A percentile compares a stretch with the other conserved stretches of the same genome.
Conservation (phyloP, 2,329 filamentous ascomycete genomes). For the Macrophomina phaseolina region DNA sequence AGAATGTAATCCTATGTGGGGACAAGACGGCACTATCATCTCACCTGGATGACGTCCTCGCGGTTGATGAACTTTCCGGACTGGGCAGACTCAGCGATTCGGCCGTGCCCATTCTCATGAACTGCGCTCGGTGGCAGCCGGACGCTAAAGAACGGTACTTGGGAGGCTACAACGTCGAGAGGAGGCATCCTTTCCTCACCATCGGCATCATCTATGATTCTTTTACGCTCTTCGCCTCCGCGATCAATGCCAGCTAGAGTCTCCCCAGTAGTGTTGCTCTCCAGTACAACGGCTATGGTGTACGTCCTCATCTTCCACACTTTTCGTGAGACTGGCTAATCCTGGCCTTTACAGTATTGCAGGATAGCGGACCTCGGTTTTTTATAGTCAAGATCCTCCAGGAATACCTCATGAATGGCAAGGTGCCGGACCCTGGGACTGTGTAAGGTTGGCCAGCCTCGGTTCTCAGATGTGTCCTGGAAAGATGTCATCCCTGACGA, state of each 20-base stretch:
- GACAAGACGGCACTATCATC: background rate
- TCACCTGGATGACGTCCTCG: background rate
- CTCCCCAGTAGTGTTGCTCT: slow-evolving; percentile 30
- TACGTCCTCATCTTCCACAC: background rate
- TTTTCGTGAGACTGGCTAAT: background rate
- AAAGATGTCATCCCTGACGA: background rate
- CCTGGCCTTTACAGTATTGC: slow-evolving; percentile 9
- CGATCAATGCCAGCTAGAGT: slow-evolving; percentile 31
- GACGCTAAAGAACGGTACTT: slow-evolving; percentile 31
- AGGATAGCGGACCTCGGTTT: slow-evolving; percentile 17
- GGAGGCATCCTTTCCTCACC: slow-evolving; percentile 31
- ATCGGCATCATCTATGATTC: slow-evolving; percentile 31
- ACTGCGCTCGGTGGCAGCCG: slow-evolving; percentile 33
- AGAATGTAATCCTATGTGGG: slow-evolving; percentile 4
- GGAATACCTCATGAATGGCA: slow-evolving; percentile 31
- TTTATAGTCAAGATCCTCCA: slow-evolving; percentile 30
- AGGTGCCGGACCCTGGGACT: slow-evolving; percentile 29
- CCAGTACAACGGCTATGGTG: slow-evolving; percentile 30
- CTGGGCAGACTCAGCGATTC: slow-evolving; percentile 31
- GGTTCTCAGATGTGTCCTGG: background rate
- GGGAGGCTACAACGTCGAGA: slow-evolving; percentile 31
- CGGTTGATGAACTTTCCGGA: background rate
- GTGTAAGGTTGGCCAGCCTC: slow-evolving; percentile 28
- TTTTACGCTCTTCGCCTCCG: slow-evolving; percentile 31
- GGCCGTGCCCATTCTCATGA: slow-evolving; percentile 35